Conservation (phyloP, 345 rosid genomes). For the Viola odorata region DNA sequence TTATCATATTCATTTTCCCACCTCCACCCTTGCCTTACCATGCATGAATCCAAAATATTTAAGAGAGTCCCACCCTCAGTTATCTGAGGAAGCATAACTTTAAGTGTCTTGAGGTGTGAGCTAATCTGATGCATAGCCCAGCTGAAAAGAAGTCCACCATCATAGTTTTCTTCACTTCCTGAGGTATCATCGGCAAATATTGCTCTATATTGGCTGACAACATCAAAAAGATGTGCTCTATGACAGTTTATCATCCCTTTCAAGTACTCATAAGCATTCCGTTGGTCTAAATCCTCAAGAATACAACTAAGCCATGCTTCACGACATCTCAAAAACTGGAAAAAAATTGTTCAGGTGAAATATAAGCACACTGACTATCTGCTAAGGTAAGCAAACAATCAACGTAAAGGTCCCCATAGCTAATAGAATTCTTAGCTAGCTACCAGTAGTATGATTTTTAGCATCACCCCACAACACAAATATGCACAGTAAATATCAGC, state of each 20-base stretch:
- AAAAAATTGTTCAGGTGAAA: conserved; percentile 17
- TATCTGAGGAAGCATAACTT: conserved; percentile 90
- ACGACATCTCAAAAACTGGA: conserved; percentile 93
- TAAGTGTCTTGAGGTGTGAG: conserved; percentile 88
- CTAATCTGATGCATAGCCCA: conserved; percentile 99
- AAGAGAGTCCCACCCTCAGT: conserved; percentile 93
- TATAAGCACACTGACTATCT: conserved; percentile 2
- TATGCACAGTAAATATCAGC: not conserved
- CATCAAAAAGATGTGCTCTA: conserved; percentile 86
- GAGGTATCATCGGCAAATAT: conserved; percentile 96
- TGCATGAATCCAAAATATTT: conserved; percentile 92
- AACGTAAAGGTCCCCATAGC: conserved; percentile 9
- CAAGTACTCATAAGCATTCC: conserved; percentile 79
- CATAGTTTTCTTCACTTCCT: conserved; percentile 89
- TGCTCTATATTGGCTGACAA: conserved; percentile 94
- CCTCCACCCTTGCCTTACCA: conserved; percentile 37
- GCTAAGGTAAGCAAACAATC: conserved; percentile 5
- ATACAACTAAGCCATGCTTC: conserved; percentile 98
- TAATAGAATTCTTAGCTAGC: not conserved
- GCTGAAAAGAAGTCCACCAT: conserved; percentile 90
- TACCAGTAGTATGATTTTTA: not conserved
- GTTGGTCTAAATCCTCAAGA: conserved; percentile 90
- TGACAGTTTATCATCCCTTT: conserved; percentile 87
- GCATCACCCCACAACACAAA: conserved; percentile 1
- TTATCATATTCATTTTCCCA: too few relatives aligned